phyloP scores from a whole-genome alignment of 2,329 filamentous ascomycete genomes.

The Geoglossum cookeanum region DNA sequence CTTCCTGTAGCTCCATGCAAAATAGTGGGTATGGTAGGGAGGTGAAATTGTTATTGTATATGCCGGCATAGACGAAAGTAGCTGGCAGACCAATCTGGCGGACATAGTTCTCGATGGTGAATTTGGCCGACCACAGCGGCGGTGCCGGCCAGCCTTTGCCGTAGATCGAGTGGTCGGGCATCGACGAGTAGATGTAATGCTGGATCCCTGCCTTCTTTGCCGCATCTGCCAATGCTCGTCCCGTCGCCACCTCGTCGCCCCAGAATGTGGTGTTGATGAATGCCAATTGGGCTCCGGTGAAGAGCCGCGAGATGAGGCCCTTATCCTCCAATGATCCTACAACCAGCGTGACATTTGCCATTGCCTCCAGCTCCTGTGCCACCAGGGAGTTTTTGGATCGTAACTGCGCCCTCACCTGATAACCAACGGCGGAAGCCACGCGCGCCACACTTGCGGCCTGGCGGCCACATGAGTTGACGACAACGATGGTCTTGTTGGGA shows the following conservation, averaged over 20 bases:
- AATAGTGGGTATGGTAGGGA: slow-evolving; percentile 82
- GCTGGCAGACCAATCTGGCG: slow-evolving; percentile 63
- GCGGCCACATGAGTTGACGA: slow-evolving; percentile 89
- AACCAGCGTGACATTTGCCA: slow-evolving; percentile 63
- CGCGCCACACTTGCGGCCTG: slow-evolving; percentile 92
- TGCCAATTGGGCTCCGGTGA: slow-evolving; percentile 66
- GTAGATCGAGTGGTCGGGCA: slow-evolving; percentile 83
- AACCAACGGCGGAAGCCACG: slow-evolving; percentile 83
- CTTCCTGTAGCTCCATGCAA: slow-evolving; percentile 72
- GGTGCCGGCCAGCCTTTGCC: slow-evolving; percentile 59
- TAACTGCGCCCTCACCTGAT: slow-evolving; percentile 81
- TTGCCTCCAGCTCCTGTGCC: slow-evolving; percentile 61
- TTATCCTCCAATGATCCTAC: slow-evolving; percentile 51
- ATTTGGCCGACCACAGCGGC: slow-evolving; percentile 83
- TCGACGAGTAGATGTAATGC: slow-evolving; percentile 91
- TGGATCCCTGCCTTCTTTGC: slow-evolving; percentile 69
- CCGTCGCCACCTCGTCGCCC: slow-evolving; percentile 82
- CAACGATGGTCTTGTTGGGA: slow-evolving; percentile 58
- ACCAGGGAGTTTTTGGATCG: slow-evolving; percentile 74
- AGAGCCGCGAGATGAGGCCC: slow-evolving; percentile 58
- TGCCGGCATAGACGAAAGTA: slow-evolving; percentile 89
- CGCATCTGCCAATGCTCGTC: slow-evolving; percentile 71
- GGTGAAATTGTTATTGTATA: slow-evolving; percentile 99
- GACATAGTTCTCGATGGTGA: slow-evolving; percentile 81
- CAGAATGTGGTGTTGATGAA: slow-evolving; percentile 98